Conservation (phyloP, 2,329 filamentous ascomycete genomes). For the Didymella keratinophila region DNA sequence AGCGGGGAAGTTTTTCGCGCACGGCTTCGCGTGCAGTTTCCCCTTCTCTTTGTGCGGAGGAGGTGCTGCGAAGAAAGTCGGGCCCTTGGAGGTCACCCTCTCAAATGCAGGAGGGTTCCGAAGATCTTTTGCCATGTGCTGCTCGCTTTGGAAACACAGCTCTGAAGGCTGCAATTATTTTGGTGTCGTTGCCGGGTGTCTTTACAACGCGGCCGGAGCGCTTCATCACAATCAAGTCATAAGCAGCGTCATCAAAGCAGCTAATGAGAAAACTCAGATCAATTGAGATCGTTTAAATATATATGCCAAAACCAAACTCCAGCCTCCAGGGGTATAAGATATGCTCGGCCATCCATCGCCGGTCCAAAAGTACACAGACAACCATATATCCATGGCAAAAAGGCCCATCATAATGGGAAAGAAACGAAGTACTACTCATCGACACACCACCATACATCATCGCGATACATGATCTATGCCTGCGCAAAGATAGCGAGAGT, state of each 20-base stretch:
- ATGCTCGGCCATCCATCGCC: conserved; percentile 19
- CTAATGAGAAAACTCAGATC: conserved; percentile 6
- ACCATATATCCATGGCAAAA: conserved; percentile 8
- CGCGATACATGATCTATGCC: conserved; percentile 4
- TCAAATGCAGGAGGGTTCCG: too few relatives aligned
- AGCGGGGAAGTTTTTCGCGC: conserved; percentile 41
- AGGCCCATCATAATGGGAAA: conserved; percentile 24
- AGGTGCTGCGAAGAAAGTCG: too few relatives aligned
- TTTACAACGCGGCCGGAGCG: too few relatives aligned
- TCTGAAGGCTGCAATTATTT: neutral
- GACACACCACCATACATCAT: conserved; percentile 16
- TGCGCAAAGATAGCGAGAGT: conserved; percentile 53
- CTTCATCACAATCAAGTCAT: neutral
- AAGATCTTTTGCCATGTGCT: too few relatives aligned
- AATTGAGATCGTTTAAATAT: conserved; percentile 15
- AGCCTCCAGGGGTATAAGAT: conserved; percentile 22
- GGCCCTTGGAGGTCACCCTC: too few relatives aligned
- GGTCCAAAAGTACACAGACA: conserved; percentile 12
- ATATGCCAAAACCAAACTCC: conserved; percentile 15
- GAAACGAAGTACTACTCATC: conserved; percentile 33
- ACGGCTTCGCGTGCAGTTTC: conserved; percentile 16
- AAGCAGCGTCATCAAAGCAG: neutral
- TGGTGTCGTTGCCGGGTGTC: neutral
- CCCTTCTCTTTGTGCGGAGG: neutral
- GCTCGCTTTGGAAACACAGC: too few relatives aligned